Evolutionary conservation across 2,329 filamentous ascomycete genomes (phyloP).

Genomic region (Cladosporium oxysporum): DNA sequence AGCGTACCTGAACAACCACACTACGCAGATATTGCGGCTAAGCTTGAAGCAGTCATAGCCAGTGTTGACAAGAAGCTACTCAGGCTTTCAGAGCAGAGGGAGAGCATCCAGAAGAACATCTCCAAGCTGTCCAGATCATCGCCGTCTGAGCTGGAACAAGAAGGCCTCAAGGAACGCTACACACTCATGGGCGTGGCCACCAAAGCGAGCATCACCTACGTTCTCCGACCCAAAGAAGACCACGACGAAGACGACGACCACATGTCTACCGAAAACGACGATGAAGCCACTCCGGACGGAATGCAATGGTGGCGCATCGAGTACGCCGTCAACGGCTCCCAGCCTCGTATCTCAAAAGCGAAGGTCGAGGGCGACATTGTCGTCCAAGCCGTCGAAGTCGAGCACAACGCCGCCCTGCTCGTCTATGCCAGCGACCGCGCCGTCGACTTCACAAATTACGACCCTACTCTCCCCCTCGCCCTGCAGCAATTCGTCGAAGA

Average conservation of each 20-base stretch:
- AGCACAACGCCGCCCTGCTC: constrained; percentile 55
- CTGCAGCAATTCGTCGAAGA: constrained; percentile 31
- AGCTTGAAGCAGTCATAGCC: constrained; percentile 38
- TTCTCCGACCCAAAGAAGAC: constrained; percentile 46
- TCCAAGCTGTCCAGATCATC: constrained; percentile 31
- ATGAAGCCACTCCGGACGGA: constrained; percentile 37
- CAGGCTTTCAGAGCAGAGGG: constrained; percentile 33
- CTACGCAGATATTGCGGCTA: constrained; percentile 33
- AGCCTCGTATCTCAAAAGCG: constrained; percentile 37
- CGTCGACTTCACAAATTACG: constrained; percentile 23
- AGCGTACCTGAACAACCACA: constrained; percentile 23
- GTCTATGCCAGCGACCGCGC: constrained; percentile 59
- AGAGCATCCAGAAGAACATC: constrained; percentile 34
- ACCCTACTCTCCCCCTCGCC: constrained; percentile 26
- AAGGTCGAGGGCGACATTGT: constrained; percentile 52
- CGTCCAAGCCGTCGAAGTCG: constrained; percentile 52
- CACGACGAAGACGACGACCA: constrained; percentile 26
- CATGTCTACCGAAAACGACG: constrained; percentile 29
- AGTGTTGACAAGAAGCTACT: constrained; percentile 37
- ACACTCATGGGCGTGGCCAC: constrained; percentile 61
- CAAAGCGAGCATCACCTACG: constrained; percentile 58
- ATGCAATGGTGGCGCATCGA: constrained; percentile 60
- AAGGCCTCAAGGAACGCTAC: constrained; percentile 50
- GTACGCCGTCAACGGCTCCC: constrained; percentile 48
- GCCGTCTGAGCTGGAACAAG: constrained; percentile 24